These are phyloP conservation scores for Lentinus brumalis DNA, from an alignment of 768 basidiomycete genomes.

Conservation along the genomic window DNA sequence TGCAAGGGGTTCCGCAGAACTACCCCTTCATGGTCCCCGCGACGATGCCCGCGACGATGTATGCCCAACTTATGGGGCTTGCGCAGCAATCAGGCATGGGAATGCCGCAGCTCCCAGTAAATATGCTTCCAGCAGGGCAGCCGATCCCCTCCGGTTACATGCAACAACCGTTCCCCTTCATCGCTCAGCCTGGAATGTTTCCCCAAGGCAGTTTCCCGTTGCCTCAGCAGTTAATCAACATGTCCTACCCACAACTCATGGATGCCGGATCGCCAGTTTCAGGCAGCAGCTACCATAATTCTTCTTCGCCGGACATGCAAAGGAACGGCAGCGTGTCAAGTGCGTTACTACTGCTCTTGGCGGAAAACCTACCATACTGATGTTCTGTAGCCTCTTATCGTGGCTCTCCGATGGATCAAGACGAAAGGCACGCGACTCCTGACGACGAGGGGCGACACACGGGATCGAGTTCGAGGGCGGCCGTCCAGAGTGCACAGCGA, in stretches of 20 bases:
- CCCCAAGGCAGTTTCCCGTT: not conserved
- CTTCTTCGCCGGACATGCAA: not conserved
- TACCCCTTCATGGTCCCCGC: constrained; percentile 2
- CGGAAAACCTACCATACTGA: too few relatives aligned
- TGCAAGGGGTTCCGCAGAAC: constrained; percentile 4
- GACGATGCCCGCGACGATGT: constrained; percentile 1
- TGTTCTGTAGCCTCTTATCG: not conserved
- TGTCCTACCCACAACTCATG: not conserved
- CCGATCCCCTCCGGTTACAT: not conserved
- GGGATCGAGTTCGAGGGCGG: not conserved
- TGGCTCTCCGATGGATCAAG: constrained; percentile 5
- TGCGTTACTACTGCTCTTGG: not conserved
- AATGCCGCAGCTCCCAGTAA: constrained; percentile 1
- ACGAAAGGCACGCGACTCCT: not conserved
- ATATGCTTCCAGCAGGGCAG: constrained; percentile 3
- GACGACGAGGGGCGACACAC: constrained; percentile 8
- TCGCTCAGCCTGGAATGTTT: not conserved
- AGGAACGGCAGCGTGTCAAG: constrained; percentile 8
- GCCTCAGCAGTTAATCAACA: constrained; percentile 1
- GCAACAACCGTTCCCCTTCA: constrained; percentile 5
- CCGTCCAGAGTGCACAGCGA: not conserved
- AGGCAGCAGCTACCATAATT: not conserved
- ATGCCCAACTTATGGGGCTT: constrained; percentile 6
- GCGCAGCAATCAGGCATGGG: constrained; percentile 1
- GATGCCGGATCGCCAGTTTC: not conserved